Evolutionary conservation across 2,329 filamentous ascomycete species (phyloP), one percentile per base, ranked within the genome.

Genomic region (Cladosporium sp.): DNA sequence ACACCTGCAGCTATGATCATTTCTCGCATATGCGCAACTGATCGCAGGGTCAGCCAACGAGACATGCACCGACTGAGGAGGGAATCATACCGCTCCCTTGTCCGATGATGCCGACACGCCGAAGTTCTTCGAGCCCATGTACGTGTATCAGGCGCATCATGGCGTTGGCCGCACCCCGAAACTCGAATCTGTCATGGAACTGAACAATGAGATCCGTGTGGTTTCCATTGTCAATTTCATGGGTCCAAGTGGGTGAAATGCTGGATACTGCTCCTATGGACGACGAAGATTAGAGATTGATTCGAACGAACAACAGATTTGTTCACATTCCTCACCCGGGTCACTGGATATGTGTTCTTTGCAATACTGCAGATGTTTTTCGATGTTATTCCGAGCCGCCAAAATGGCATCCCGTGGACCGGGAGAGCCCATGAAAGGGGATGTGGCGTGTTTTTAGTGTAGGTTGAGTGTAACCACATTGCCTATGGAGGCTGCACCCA

Each of bases 311-410:
- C 7, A 8, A 45, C 15, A 15, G 42, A n/a, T 45, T 17, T 50
- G 6, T 35, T 13, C 47, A 50, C 34, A 20, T 50, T 28, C 34
- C 47, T 50, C 12, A 50, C 47, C 47, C 47, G 34, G 47, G 20
- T 50, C 17, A 15, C 17, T 50, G 34, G 47, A 35, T n/a, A 40
- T 24, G 4, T 52, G 34, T 25, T 52, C 19, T 24, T 52, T 25
- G 49, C 49, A 40, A 52, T 52, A 15, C 35, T 52, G 49, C 35
- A 52, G 24, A n/a, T 52, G 49, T 39, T 25, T 20, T 25, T 52
- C 20, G 15, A 52, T 52, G 8, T 39, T 39, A 15, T 40, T 24
- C 25, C 28, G 35, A 19, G 49, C 49, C 49, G 20, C 36, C 22
- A 52, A 35, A 19, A 52, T 52, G 49, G 34, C 49, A 19, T 37